phyloP scores from a whole-genome alignment of 768 basidiomycete species.

The Tricholoma matsutake region DNA sequence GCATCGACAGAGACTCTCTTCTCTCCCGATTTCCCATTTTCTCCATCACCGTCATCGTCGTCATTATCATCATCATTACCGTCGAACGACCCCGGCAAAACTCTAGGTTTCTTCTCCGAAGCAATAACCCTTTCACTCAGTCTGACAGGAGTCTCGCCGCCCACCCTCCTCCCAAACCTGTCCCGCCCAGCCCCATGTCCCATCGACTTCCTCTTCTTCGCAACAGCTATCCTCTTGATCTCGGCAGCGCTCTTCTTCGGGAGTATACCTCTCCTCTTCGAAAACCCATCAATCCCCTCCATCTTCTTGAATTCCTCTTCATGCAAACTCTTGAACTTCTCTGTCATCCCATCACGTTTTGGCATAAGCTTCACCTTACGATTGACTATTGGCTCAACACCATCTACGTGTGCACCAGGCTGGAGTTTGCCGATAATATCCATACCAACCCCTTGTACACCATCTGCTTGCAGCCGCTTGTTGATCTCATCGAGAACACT shows the following conservation, averaged over 20 bases:
- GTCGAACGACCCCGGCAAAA: constrained; percentile 58
- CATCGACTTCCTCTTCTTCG: constrained; percentile 52
- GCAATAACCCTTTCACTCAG: constrained; percentile 41
- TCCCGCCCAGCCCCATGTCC: constrained; percentile 26
- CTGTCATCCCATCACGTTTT: constrained; percentile 29
- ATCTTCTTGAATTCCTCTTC: constrained; percentile 68
- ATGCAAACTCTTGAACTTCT: constrained; percentile 59
- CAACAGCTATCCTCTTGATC: constrained; percentile 21
- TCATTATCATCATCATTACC: constrained; percentile 41
- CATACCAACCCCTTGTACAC: constrained; percentile 45
- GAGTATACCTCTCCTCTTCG: constrained; percentile 28
- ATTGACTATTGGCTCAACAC: constrained; percentile 8
- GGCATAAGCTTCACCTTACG: constrained; percentile 32
- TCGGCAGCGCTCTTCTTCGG: constrained; percentile 14
- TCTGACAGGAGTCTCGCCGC: constrained; percentile 22
- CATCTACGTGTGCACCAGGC: constrained; percentile 22
- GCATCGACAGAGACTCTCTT: constrained; percentile 17
- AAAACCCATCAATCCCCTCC: constrained; percentile 62
- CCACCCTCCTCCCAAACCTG: constrained; percentile 20
- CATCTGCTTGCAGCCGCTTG: constrained; percentile 56
- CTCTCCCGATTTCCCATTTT: constrained; percentile 42
- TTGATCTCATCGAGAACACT: constrained; percentile 84
- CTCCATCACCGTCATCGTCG: constrained; percentile 31
- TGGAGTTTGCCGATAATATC: constrained; percentile 43
- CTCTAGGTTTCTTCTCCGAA: constrained; percentile 39